phyloP scores from a whole-genome alignment of 2,329 filamentous ascomycete species.

The Penicillium olsonii region DNA sequence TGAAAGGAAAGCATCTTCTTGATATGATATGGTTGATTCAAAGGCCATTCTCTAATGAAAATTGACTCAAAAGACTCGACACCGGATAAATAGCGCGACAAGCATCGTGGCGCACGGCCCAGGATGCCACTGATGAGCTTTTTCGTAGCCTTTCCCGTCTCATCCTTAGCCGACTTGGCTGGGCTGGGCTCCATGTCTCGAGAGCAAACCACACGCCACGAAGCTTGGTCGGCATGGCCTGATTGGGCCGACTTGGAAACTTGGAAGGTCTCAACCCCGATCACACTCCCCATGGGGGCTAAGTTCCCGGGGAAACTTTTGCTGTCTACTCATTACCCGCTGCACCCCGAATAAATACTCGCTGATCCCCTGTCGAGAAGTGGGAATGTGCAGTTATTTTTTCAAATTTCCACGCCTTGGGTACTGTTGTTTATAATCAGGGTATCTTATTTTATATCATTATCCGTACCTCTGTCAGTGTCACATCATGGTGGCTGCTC shows the following conservation, averaged over 20 bases:
- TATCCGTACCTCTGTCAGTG: neutral
- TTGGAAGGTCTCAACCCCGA: neutral
- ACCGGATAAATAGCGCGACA: constrained; percentile 6
- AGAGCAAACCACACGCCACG: neutral
- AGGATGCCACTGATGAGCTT: neutral
- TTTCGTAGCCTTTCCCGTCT: constrained; percentile 3
- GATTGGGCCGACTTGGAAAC: constrained; percentile 1
- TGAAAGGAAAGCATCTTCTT: too few species aligned
- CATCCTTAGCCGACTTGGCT: neutral
- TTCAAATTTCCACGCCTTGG: neutral
- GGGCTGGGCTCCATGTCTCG: neutral
- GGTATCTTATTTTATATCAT: neutral
- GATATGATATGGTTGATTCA: too few species aligned
- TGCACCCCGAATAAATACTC: constrained; percentile 11
- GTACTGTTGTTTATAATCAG: neutral
- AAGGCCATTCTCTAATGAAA: too few species aligned
- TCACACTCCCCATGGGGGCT: constrained; percentile 5
- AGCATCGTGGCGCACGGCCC: constrained; percentile 3
- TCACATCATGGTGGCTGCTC: constrained; percentile 15
- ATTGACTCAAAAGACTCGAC: constrained; percentile 3
- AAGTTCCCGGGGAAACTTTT: neutral
- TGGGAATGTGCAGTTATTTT: neutral
- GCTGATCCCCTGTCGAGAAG: constrained; percentile 3
- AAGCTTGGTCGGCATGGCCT: constrained; percentile 7
- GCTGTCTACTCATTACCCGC: constrained; percentile 1